Evolutionary conservation across 129 eudicot species (phyloP), one percentile per base, ranked within the genome.

Genomic region (Artemisia annua): DNA sequence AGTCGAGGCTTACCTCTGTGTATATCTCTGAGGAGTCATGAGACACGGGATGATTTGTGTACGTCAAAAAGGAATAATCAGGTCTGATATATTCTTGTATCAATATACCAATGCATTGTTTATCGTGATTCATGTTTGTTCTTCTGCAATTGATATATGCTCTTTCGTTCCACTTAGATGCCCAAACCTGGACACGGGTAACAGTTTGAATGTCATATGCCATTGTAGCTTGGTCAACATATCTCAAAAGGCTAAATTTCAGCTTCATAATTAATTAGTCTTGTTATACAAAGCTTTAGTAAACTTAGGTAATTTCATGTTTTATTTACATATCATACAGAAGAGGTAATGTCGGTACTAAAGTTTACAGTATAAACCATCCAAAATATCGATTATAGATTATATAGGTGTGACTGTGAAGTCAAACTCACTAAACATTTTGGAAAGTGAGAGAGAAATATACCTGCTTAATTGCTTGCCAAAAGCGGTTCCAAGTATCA

Each of bases 161-260:
- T 73, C 85, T 70, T 80, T 84, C 88, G 70, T 80, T 84, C 88
- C 88, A 84, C 52, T 84, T 80, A 69, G 88, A 84, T 73, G 83
- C 88, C 88, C 85, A 84, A 73, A 82, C 82, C 85, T 82, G 64
- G 35, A 61, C 39, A 63, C 12, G 18, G 11, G 35, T 24, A 13
- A 58, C 54, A 55, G 60, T 10, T 15, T 11, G 46, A 72, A 60
- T 73, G 61, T 48, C 48, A 72, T 24, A 46, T 24, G 69, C 60
- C 48, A 4, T 60, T 1, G 8, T 60, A 72, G n/a, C 28, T 60
- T 14, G 68, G 24, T 8, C 62, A 71, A 48, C 11, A n/a, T 49
- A 24, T 49, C 59, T 26, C 17, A 60, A 22, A 11, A 58, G 64
- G 12, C n/a, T n/a, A n/a, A n/a, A n/a, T 22, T 58, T 58, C 7